phyloP scores from a whole-genome alignment of 257 asterid genomes.

The Anisodus acutangulus region DNA sequence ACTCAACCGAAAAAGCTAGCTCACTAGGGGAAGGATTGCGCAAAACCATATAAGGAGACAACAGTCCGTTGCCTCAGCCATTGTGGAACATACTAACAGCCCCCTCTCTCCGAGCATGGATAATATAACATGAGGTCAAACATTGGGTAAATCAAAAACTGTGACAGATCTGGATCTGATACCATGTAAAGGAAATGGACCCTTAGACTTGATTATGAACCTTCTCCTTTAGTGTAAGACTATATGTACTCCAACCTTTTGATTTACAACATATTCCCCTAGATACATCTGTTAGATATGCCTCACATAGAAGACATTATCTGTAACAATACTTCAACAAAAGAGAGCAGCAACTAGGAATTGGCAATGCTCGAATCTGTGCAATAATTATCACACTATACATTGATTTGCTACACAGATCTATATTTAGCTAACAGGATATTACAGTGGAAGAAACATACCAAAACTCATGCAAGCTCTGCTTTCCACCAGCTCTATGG shows the following conservation, averaged over 20 bases:
- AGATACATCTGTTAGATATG: conserved; percentile 13
- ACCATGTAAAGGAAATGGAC: neutral
- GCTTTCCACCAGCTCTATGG: conserved; percentile 29
- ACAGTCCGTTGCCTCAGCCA: neutral
- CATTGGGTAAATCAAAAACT: no score
- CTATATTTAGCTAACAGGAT: neutral
- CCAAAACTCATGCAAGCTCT: conserved; percentile 36
- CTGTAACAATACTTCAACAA: neutral
- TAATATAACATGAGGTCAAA: neutral
- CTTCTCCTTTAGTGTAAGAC: neutral
- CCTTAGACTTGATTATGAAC: neutral
- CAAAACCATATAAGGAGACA: neutral
- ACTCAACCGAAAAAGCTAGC: neutral
- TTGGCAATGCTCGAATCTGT: neutral
- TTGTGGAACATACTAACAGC: neutral
- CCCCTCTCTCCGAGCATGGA: neutral
- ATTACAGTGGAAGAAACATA: neutral
- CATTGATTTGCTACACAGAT: conserved; percentile 10
- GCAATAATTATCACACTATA: neutral
- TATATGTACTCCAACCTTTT: conserved; percentile 12
- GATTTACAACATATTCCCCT: neutral
- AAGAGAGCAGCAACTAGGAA: neutral
- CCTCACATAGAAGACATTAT: conserved; percentile 21
- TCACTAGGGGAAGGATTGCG: neutral
- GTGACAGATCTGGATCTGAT: neutral